Conservation (phyloP, 2,329 filamentous ascomycete species). For the Tolypocladium tropicale region DNA sequence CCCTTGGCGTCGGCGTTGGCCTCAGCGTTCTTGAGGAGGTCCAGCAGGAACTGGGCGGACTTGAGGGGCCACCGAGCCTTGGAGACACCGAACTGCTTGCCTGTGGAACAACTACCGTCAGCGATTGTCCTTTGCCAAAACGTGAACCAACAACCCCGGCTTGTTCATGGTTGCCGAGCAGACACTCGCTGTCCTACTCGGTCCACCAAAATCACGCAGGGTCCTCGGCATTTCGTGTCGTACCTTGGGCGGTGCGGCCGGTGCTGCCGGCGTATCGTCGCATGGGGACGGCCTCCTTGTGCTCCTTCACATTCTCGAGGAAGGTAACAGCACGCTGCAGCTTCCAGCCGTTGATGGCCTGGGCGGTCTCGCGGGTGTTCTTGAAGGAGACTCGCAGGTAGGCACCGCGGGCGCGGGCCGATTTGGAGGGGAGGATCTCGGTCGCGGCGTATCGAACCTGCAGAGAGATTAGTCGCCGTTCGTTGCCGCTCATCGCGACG, state of each 20-base stretch:
- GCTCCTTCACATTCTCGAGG: constrained; percentile 95
- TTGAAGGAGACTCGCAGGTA: constrained; percentile 99
- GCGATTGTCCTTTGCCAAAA: constrained; percentile 5
- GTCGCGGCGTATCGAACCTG: constrained; percentile 95
- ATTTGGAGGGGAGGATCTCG: constrained; percentile 80
- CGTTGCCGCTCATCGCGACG: background rate
- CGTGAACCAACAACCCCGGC: background rate
- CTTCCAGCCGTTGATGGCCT: constrained; percentile 99
- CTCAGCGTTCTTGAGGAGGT: constrained; percentile 95
- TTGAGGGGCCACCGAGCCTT: constrained; percentile 98
- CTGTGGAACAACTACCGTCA: constrained; percentile 38
- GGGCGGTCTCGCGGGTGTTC: constrained; percentile 99
- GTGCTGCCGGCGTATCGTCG: constrained; percentile 93
- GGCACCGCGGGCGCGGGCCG: constrained; percentile 93
- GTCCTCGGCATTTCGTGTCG: constrained; percentile 29
- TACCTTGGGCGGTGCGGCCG: constrained; percentile 96
- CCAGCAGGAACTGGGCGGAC: constrained; percentile 96
- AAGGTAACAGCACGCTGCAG: constrained; percentile 87
- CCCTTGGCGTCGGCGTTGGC: constrained; percentile 96
- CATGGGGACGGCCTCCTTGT: constrained; percentile 97
- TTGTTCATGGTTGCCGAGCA: background rate
- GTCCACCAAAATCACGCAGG: background rate
- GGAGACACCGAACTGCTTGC: constrained; percentile 98
- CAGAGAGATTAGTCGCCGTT: background rate
- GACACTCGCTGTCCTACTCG: background rate